A percentile compares a stretch with the other conserved stretches of the same genome.
Evolutionary conservation across 129 eudicot species (phyloP).

Genomic region (sunflower (Helianthus annuus)): HanXRQr2.0-SUNRISE NC_035440.2:32020667-32021166

Average conservation of each 20-base stretch:
- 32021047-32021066: constrained; percentile 59
- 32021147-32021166: neutral
- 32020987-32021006: constrained; percentile 82
- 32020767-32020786: neutral
- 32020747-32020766: neutral
- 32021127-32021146: neutral
- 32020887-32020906: constrained; percentile 31
- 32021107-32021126: neutral
- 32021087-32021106: neutral
- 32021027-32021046: constrained; percentile 63
- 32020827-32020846: constrained; percentile 42
- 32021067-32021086: constrained; percentile 39
- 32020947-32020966: constrained; percentile 54
- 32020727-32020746: constrained; percentile 40
- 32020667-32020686: constrained; percentile 48
- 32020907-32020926: constrained; percentile 27
- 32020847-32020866: constrained; percentile 35
- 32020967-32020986: constrained; percentile 64
- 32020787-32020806: neutral
- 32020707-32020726: constrained; percentile 54
- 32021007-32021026: constrained; percentile 62
- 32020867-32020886: constrained; percentile 43
- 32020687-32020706: constrained; percentile 50
- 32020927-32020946: constrained; percentile 27
- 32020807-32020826: constrained; percentile 31